Evolutionary conservation across 192 early-diverging fungal species (phyloP), one percentile per base, ranked within the genome.

Genomic region (Backusella liffmaniae): DNA sequence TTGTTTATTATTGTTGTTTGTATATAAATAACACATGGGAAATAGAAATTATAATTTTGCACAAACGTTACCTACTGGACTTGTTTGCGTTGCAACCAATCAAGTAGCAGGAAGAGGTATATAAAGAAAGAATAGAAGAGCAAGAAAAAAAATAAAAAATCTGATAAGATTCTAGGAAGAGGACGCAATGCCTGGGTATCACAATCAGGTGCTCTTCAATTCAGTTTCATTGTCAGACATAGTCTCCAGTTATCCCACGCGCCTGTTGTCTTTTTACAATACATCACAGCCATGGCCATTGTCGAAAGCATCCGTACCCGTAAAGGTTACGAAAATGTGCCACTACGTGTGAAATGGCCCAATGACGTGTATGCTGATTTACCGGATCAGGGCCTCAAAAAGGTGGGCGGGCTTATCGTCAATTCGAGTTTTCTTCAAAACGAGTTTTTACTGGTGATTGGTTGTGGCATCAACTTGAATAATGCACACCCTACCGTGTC

Each of bases 111-210:
- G 96, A 26, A 90, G 95, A 53, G 82, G 80, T 77, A 68, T 42
- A 32, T 12, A 49, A 49, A 71, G 46, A 49, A 46, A 68, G 65
- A 35, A 62, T 9, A 62, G 26, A 35, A 72, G 4, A 39, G 9
- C 16, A 68, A n/a, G 10, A 21, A 15, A 5, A 36, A 30, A 26
- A 21, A 15, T 1, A 36, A 30, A 26, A 44, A 49, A 34, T 42
- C 46, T 51, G 34, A 76, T 37, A 15, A 44, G 8, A 30, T 32
- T 16, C 21, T 34, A 81, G 97, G 94, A 26, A 93, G 98, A 36
- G 98, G 98, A 5, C 84, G 90, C 23, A 99, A 99, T 78, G 88
- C 93, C 3, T 99, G 98, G 98, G 92, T 99, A 10, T 98, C 97
- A 36, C 96, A 95, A 34, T 81, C 86, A 10, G 98, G 97, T 18